A percentile compares a stretch with the other conserved stretches of the same genome.
Conservation (phyloP, 2,329 filamentous ascomycete genomes). For the Fusarium sp. region DNA sequence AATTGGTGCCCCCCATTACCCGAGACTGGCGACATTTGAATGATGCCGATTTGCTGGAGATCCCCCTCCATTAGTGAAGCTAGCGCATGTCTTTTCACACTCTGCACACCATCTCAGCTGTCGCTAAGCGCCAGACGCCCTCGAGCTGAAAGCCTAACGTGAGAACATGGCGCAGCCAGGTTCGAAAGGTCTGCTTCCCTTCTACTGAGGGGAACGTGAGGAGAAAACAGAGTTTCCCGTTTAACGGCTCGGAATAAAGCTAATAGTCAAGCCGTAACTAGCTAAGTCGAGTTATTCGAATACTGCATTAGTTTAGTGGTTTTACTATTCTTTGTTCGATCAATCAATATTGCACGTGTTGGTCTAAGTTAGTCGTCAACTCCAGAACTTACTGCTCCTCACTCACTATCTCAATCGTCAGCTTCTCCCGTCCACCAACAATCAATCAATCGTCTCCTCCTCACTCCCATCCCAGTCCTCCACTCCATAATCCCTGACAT, state of each 20-base stretch:
- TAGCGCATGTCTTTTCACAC: conserved; percentile 24
- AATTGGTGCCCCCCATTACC: not conserved
- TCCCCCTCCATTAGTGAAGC: conserved; percentile 15
- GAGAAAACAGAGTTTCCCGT: conserved; percentile 20
- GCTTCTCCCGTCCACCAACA: conserved; percentile 1
- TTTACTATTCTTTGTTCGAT: conserved; percentile 9
- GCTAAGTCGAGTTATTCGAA: not conserved
- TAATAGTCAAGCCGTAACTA: conserved; percentile 4
- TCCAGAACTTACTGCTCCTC: not conserved
- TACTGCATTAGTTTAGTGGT: not conserved
- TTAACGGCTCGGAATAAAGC: conserved; percentile 3
- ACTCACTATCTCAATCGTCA: conserved; percentile 6
- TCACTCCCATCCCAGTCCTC: conserved; percentile 2
- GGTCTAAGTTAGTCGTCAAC: not conserved
- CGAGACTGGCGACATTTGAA: conserved; percentile 15
- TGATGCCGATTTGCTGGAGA: conserved; percentile 25
- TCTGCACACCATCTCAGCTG: conserved; percentile 34
- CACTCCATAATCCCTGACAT: conserved; percentile 25
- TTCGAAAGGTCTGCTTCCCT: not conserved
- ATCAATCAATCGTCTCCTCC: not conserved
- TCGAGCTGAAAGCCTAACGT: not conserved
- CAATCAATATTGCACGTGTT: conserved; percentile 14
- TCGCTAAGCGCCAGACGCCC: conserved; percentile 36
- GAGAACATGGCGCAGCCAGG: conserved; percentile 5
- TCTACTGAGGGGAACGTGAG: conserved; percentile 19